These are phyloP conservation scores for Helianthus annuus DNA, from an alignment of 129 eudicot genomes.

Conservation along the genomic window HanXRQr2.0-SUNRISE NC_035435.2:163034872-163035371, in stretches of 20 bases:
- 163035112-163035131: constrained; percentile 48
- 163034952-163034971: constrained; percentile 33
- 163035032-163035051: constrained; percentile 36
- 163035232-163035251: constrained; percentile 13
- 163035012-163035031: constrained; percentile 17
- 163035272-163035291: background rate
- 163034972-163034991: constrained; percentile 28
- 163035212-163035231: background rate
- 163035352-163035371: constrained; percentile 17
- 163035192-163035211: constrained; percentile 17
- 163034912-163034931: constrained; percentile 35
- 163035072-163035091: constrained; percentile 21
- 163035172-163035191: constrained; percentile 38
- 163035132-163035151: constrained; percentile 64
- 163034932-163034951: constrained; percentile 45
- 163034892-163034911: background rate
- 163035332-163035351: background rate
- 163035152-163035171: constrained; percentile 62
- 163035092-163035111: constrained; percentile 20
- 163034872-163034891: background rate
- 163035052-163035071: constrained; percentile 44
- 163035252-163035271: constrained; percentile 12
- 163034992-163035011: constrained; percentile 36
- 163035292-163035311: background rate
- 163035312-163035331: constrained; percentile 2